Percentiles rank a stretch among this genome's conserved stretches.
These are phyloP conservation scores for Ogataea hybrid DNA, from an alignment of 1,139 yeast genomes.

Conservation along the genomic window DNA sequence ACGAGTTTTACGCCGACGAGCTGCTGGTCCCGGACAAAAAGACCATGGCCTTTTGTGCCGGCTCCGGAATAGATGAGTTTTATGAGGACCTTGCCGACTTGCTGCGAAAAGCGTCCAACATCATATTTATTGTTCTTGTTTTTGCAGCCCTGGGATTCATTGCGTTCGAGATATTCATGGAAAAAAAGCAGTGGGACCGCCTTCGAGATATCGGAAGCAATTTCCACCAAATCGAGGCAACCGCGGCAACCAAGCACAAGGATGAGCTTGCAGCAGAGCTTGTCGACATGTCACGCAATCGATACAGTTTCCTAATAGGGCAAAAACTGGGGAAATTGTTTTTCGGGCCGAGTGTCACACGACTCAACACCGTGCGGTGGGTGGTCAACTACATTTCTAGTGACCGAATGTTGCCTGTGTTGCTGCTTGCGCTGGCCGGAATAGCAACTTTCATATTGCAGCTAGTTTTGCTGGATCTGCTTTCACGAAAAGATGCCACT, in stretches of 20 bases:
- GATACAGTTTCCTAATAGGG: constrained; percentile 24
- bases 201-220: constrained; percentile 31
- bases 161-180: constrained; percentile 43
- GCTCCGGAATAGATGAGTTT: constrained; percentile 38
- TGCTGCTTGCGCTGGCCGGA: constrained; percentile 50
- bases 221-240: constrained; percentile 5
- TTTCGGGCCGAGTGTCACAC: constrained; percentile 15
- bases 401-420: constrained; percentile 41
- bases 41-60: constrained; percentile 21
- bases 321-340: constrained; percentile 13
- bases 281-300: constrained; percentile 29
- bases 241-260: constrained; percentile 7
- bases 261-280: constrained; percentile 24
- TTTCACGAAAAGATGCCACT: constrained; percentile 8
- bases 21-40: constrained; percentile 26
- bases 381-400: constrained; percentile 48
- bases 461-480: constrained; percentile 1
- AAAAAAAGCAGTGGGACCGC: constrained; percentile 50
- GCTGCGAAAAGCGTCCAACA: constrained; percentile 36
- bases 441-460: constrained; percentile 45
- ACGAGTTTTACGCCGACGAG: constrained; percentile 21
- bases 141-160: constrained; percentile 39
- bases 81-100: constrained; percentile 33
- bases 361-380: constrained; percentile 41
- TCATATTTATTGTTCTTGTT: constrained; percentile 40